Conservation (phyloP, 2,329 filamentous ascomycete species). For the Botrytis deweyae region DNA sequence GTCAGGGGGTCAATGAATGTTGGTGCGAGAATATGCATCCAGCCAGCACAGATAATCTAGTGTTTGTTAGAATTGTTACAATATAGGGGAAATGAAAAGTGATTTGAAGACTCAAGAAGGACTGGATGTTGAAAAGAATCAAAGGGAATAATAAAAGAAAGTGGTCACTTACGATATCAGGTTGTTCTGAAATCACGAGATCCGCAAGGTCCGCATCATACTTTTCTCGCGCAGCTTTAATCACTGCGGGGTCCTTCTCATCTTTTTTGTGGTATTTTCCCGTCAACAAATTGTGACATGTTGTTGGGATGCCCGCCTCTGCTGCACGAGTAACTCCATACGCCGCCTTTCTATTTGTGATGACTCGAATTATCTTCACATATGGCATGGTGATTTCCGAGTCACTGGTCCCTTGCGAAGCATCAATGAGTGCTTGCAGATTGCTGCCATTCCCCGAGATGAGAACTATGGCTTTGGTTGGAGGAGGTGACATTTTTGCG, state of each 20-base stretch:
- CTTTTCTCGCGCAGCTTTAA: slow-evolving; percentile 52
- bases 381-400: slow-evolving; percentile 46
- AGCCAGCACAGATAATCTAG: slow-evolving; percentile 62
- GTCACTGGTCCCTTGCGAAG: slow-evolving; percentile 34
- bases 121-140: neutral
- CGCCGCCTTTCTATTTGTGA: slow-evolving; percentile 64
- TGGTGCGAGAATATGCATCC: slow-evolving; percentile 67
- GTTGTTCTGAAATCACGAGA: slow-evolving; percentile 52
- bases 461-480: slow-evolving; percentile 53
- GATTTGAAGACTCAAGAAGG: too few relatives aligned
- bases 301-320: slow-evolving; percentile 58
- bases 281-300: slow-evolving; percentile 64
- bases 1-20: slow-evolving; percentile 61
- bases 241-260: slow-evolving; percentile 45
- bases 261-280: slow-evolving; percentile 44
- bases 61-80: neutral
- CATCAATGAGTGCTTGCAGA: slow-evolving; percentile 62
- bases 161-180: slow-evolving; percentile 46
- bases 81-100: neutral
- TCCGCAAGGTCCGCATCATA: slow-evolving; percentile 67
- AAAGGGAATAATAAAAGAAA: neutral
- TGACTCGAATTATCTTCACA: slow-evolving; percentile 56
- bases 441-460: slow-evolving; percentile 70
- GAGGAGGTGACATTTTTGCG: slow-evolving; percentile 23
- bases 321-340: slow-evolving; percentile 62